Conservation (phyloP, 1,284 basidiomycete species). For the Moesziomyces antarcticus region DNA sequence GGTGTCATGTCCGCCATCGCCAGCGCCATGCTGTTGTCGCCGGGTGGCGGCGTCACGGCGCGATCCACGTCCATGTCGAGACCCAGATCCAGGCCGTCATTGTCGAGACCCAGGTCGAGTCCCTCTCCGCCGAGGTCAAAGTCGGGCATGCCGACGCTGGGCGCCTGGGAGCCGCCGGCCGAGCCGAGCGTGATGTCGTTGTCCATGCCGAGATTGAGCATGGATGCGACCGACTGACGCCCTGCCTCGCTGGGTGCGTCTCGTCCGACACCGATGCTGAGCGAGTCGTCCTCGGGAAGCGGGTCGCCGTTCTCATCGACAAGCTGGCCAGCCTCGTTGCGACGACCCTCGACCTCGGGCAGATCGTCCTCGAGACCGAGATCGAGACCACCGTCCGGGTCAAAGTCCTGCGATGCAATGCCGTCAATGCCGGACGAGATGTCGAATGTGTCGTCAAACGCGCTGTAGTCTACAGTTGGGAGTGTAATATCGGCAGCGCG, state of each 20-base stretch:
- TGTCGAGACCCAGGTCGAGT: constrained; percentile 74
- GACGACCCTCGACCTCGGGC: constrained; percentile 29
- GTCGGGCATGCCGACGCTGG: constrained; percentile 45
- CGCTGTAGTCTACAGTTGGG: constrained; percentile 46
- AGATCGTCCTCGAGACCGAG: constrained; percentile 71
- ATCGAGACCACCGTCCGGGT: constrained; percentile 67
- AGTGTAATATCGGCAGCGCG: constrained; percentile 79
- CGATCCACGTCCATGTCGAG: constrained; percentile 43
- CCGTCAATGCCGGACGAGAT: constrained; percentile 47
- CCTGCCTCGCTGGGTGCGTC: constrained; percentile 56
- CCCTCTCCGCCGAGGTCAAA: constrained; percentile 69
- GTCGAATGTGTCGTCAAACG: constrained; percentile 55
- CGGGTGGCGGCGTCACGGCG: constrained; percentile 39
- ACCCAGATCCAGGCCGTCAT: constrained; percentile 31
- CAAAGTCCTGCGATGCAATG: constrained; percentile 59
- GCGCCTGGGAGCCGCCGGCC: constrained; percentile 41
- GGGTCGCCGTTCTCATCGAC: constrained; percentile 57
- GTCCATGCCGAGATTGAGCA: constrained; percentile 46
- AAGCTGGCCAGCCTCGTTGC: constrained; percentile 46
- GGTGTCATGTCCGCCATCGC: constrained; percentile 71
- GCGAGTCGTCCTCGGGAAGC: constrained; percentile 68
- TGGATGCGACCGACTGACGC: constrained; percentile 45
- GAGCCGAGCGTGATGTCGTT: constrained; percentile 40
- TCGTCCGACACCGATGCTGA: constrained; percentile 63
- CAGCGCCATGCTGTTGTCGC: constrained; percentile 51